A percentile compares a stretch with the other conserved stretches of the same genome.
Evolutionary conservation across 2,329 filamentous ascomycete species (phyloP).

Genomic region (Beauveria brongniartii): DNA sequence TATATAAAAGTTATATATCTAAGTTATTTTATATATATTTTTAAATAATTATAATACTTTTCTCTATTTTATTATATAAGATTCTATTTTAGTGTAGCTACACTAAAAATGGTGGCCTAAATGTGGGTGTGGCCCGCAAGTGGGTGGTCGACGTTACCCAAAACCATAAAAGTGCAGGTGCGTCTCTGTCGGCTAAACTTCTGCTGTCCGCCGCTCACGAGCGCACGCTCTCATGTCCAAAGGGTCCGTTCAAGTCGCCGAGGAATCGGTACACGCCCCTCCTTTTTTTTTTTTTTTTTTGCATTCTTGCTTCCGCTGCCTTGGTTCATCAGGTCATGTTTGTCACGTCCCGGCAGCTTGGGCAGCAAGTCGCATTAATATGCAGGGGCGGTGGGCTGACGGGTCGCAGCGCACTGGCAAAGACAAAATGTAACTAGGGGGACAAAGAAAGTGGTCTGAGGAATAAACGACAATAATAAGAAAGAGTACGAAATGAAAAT

Average conservation of each 20-base stretch:
- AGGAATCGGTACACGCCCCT: background rate
- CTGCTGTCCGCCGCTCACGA: background rate
- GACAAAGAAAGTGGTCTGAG: background rate
- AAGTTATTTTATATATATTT: too few species aligned
- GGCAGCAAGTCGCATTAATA: background rate
- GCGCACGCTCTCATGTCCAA: background rate
- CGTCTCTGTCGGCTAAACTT: background rate
- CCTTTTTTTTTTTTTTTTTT: background rate
- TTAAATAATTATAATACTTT: too few species aligned
- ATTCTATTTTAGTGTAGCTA: too few species aligned
- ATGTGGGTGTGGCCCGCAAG: too few species aligned
- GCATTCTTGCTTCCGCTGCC: too few species aligned
- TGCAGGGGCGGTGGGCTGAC: background rate
- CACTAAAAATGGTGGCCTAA: too few species aligned
- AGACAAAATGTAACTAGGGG: background rate
- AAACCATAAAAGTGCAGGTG: background rate
- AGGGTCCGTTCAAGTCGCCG: background rate
- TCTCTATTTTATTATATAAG: too few species aligned
- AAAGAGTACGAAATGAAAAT: too few species aligned
- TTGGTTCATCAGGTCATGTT: background rate
- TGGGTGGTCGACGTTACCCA: too few species aligned
- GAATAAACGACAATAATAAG: background rate
- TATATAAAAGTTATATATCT: too few species aligned
- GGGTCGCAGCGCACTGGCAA: background rate
- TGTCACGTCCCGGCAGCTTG: conserved; percentile 6